Percentiles rank a stretch among this genome's conserved stretches.
Evolutionary conservation across 2,329 filamentous ascomycete genomes (phyloP).

Genomic region (Neonectria punicea): DNA sequence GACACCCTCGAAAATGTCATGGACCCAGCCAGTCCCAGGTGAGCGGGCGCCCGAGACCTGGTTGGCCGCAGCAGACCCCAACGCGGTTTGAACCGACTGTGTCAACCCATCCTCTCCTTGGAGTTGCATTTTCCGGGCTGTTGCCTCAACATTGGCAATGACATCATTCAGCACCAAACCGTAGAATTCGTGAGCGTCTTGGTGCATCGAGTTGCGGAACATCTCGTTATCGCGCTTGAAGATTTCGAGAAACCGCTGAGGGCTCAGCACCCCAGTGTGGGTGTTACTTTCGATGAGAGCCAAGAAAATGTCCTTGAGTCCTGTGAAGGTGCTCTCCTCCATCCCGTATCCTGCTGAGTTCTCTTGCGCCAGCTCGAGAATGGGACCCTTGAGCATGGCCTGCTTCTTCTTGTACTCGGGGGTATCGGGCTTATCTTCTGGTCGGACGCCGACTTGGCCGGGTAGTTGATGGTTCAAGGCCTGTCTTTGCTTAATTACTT

Average conservation of each 20-base stretch:
- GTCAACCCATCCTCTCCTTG: conserved; percentile 56
- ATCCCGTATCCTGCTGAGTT: conserved; percentile 86
- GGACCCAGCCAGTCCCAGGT: conserved; percentile 86
- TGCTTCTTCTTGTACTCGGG: conserved; percentile 99
- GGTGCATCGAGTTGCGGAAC: conserved; percentile 97
- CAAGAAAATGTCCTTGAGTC: conserved; percentile 95
- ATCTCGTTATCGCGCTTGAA: conserved; percentile 95
- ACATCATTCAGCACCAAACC: conserved; percentile 96
- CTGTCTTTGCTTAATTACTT: conserved; percentile 67
- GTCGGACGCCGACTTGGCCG: conserved; percentile 67
- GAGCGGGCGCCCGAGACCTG: conserved; percentile 60
- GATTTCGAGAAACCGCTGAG: conserved; percentile 92
- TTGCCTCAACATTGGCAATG: conserved; percentile 91
- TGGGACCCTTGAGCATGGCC: conserved; percentile 86
- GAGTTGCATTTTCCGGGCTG: conserved; percentile 71
- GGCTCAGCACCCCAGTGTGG: conserved; percentile 89
- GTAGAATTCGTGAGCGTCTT: conserved; percentile 97
- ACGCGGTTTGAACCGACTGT: conserved; percentile 59
- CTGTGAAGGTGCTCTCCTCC: conserved; percentile 94
- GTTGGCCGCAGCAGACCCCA: conserved; percentile 48
- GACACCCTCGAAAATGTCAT: conserved; percentile 95
- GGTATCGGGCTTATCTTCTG: conserved; percentile 93
- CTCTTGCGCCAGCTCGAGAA: conserved; percentile 85
- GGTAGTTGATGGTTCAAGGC: conserved; percentile 65
- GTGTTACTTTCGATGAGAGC: conserved; percentile 84